phyloP scores from a whole-genome alignment of 306 rosid species.

The Ziziphus jujuba region DNA sequence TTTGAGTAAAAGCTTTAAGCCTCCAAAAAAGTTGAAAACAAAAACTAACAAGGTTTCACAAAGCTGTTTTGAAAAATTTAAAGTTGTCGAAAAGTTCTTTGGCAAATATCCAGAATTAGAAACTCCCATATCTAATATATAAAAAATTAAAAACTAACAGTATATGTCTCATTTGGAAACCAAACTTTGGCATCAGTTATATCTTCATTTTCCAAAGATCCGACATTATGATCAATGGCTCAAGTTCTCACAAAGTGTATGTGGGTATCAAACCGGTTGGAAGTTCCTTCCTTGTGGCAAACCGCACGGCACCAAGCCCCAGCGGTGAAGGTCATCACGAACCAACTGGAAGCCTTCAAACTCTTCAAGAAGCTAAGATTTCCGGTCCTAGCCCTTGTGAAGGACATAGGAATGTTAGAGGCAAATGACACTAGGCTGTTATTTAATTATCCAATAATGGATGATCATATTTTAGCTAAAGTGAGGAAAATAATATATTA shows the following conservation, averaged over 20 bases:
- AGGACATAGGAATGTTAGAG: conserved; percentile 29
- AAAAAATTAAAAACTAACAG: no score
- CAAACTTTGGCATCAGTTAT: conserved; percentile 6
- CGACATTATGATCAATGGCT: neutral
- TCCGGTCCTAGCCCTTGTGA: conserved; percentile 50
- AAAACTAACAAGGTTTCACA: no score
- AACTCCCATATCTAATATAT: no score
- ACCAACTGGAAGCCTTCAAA: neutral
- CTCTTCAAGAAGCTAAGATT: conserved; percentile 17
- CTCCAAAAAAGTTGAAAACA: no score
- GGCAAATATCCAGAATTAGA: no score
- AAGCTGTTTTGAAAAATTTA: no score
- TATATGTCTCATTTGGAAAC: conserved; percentile 16
- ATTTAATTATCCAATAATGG: no score
- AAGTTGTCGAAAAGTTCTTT: no score
- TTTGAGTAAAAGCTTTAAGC: no score
- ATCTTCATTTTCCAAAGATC: conserved; percentile 29
- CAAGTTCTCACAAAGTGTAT: neutral
- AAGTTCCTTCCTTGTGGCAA: conserved; percentile 22
- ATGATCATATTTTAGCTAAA: no score
- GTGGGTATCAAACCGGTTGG: conserved; percentile 12
- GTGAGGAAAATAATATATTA: no score
- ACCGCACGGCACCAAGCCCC: conserved; percentile 25
- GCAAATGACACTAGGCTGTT: neutral
- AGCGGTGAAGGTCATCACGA: conserved; percentile 24